Evolutionary conservation across 805 yeast genomes (phyloP).

Genomic region (Kodamaea fukazawae): DNA sequence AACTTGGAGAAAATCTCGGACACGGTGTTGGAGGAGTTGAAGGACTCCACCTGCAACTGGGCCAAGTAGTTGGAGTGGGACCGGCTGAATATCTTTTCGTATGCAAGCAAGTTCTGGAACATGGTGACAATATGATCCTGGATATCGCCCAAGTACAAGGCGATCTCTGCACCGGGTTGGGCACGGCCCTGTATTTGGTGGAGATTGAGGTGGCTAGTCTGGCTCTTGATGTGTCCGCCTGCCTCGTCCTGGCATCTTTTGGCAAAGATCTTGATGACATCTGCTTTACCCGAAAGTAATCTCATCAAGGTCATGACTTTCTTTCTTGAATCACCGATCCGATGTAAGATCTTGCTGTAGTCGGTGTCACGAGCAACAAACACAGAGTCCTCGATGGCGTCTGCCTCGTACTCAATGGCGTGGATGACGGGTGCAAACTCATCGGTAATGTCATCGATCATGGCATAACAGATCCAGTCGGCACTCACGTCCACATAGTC

Average conservation of each 20-base stretch:
- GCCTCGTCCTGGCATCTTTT: constrained; percentile 6
- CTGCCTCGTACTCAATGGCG: constrained; percentile 28
- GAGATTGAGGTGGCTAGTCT: not conserved
- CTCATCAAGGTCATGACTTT: constrained; percentile 31
- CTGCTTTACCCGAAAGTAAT: constrained; percentile 28
- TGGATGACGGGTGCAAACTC: constrained; percentile 31
- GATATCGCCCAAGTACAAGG: constrained; percentile 29
- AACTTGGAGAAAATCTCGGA: constrained; percentile 27
- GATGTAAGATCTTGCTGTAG: constrained; percentile 23
- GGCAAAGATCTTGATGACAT: constrained; percentile 27
- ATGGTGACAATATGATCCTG: constrained; percentile 33
- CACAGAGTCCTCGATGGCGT: constrained; percentile 28
- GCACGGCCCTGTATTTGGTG: constrained; percentile 14
- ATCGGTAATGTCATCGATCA: constrained; percentile 31
- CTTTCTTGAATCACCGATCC: constrained; percentile 26
- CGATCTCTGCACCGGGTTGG: constrained; percentile 30
- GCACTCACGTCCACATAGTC: constrained; percentile 30
- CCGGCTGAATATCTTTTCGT: constrained; percentile 27
- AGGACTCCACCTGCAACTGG: constrained; percentile 29
- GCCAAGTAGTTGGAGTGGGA: constrained; percentile 31
- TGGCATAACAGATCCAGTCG: constrained; percentile 30
- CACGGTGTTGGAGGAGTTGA: constrained; percentile 25
- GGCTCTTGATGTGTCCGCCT: constrained; percentile 1
- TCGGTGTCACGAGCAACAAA: constrained; percentile 22
- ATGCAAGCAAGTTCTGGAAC: constrained; percentile 30